Percentiles rank a stretch among this genome's conserved stretches.
phyloP scores from a whole-genome alignment of 108 stramenopile species.

The Pseudonitzschia multiseries region DNA sequence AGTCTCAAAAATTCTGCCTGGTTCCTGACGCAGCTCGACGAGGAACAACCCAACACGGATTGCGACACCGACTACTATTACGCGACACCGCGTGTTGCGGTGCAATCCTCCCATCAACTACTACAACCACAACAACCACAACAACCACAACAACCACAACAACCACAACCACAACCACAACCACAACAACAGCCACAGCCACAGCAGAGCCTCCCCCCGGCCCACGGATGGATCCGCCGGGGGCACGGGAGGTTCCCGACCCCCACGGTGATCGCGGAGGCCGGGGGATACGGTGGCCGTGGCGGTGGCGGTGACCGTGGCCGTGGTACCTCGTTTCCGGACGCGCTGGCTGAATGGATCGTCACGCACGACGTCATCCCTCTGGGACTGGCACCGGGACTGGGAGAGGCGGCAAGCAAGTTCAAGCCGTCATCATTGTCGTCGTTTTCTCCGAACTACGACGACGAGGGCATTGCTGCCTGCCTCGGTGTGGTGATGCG shows the following conservation, averaged over 20 bases:
- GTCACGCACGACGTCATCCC: background rate
- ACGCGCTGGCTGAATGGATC: background rate
- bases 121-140: background rate
- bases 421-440: no score
- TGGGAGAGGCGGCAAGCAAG: background rate
- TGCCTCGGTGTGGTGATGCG: background rate
- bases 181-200: background rate
- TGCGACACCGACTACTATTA: constrained; percentile 92
- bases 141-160: background rate
- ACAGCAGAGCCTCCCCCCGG: background rate
- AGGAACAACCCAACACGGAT: constrained; percentile 84
- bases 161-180: background rate
- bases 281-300: background rate
- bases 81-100: no score
- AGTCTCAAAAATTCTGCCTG: constrained; percentile 36
- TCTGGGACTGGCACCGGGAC: background rate
- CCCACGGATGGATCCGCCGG: background rate
- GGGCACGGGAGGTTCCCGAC: background rate
- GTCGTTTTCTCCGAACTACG: no score
- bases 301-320: background rate
- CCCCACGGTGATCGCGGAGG: background rate
- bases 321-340: background rate
- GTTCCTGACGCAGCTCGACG: constrained; percentile 89
- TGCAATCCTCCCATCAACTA: no score
- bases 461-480: background rate